These are phyloP conservation scores for Coniochaeta sp. DNA, from an alignment of 2,329 filamentous ascomycete genomes.

Conservation along the genomic window DNA sequence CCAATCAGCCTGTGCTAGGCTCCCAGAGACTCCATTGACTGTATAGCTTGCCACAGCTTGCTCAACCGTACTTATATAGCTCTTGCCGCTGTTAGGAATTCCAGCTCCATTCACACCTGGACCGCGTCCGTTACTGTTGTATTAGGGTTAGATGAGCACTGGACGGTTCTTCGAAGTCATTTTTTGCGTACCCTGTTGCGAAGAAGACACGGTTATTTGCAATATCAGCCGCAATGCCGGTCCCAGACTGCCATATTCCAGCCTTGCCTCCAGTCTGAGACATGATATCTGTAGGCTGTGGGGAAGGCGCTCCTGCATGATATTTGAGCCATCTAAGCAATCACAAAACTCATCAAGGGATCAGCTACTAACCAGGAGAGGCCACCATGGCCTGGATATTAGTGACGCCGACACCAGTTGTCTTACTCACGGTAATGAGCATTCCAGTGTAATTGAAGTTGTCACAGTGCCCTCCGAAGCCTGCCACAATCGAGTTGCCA, in stretches of 20 bases:
- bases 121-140: no score
- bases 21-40: constrained; percentile 6
- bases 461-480: constrained; percentile 48
- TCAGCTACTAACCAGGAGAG: neutral
- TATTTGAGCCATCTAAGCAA: neutral
- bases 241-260: constrained; percentile 10
- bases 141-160: no score
- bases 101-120: neutral
- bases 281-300: constrained; percentile 8
- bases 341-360: neutral
- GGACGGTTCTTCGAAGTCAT: no score
- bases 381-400: constrained; percentile 9
- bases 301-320: constrained; percentile 3
- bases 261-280: constrained; percentile 6
- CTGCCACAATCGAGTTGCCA: constrained; percentile 40
- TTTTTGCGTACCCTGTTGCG: constrained; percentile 1
- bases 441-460: constrained; percentile 48
- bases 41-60: constrained; percentile 5
- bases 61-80: constrained; percentile 7
- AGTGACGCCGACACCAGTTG: constrained; percentile 16
- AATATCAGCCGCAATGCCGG: constrained; percentile 1
- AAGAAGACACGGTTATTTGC: constrained; percentile 7
- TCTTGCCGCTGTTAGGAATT: constrained; percentile 7
- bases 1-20: constrained; percentile 22
- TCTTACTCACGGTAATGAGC: constrained; percentile 40